Evolutionary conservation across 208 protist genomes (phyloP), one percentile per base, ranked within the genome.

Genomic region (Crithidia bombi): DNA sequence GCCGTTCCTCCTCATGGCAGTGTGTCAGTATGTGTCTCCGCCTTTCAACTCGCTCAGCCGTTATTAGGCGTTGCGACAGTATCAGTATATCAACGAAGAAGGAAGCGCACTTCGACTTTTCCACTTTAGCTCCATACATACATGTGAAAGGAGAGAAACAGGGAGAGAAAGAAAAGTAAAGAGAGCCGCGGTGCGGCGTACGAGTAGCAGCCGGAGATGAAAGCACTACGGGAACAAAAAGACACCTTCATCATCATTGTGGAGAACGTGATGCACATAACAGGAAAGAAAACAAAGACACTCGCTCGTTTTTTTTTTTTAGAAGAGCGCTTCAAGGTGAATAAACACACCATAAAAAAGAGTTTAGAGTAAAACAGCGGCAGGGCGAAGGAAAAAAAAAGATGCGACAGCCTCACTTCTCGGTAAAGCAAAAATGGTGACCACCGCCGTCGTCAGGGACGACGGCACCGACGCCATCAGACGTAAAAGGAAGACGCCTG

Each of bases 131-230:
- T n/a, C n/a, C n/a, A n/a, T n/a, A n/a, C n/a, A n/a, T n/a, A n/a
- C 2, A 56, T 56, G 14, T 38, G 12, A 56, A 56, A 7, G 12
- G 15, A 56, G 28, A 25, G 21, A 57, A 57, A 38, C 5, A 9
- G 66, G 17, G 15, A 67, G 69, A 43, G 47, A 33, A 23, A 44
- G 33, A 57, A 51, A 59, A 59, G 12, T 43, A 44, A 59, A n/a
- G 44, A 50, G n/a, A n/a, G 44, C 19, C 19, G 44, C 3, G 23
- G 46, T 6, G 28, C 46, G 9, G 46, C 46, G 46, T 51, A 51
- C 46, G 14, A 51, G 46, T 30, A 5, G 46, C 46, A 30, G 46
- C 14, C 17, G 46, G 9, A 15, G 21, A 51, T n/a, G 44, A 28
- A 9, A 56, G 11, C 19, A 9, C 54, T 23, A 25, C 39, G 6